These are phyloP conservation scores for Reutealis trisperma DNA, from an alignment of 345 rosid species.

Conservation along the genomic window DNA sequence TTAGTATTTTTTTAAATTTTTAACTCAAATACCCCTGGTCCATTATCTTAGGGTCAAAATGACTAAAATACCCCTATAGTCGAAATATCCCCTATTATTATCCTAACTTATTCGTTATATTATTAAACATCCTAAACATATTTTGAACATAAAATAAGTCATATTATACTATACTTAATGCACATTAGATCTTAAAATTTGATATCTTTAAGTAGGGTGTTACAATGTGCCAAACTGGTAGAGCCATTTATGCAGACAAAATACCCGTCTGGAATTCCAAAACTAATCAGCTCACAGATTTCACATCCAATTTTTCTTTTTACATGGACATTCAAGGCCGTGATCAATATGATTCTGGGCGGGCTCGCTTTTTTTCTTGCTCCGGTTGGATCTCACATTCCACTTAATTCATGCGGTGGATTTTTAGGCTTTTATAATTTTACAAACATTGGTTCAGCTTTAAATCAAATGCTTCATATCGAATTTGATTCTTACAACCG, in stretches of 20 bases:
- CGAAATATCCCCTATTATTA: too few relatives aligned
- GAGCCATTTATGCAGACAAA: slow-evolving; percentile 22
- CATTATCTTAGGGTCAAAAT: too few relatives aligned
- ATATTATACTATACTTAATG: too few relatives aligned
- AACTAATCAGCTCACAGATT: slow-evolving; percentile 22
- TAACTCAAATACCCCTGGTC: too few relatives aligned
- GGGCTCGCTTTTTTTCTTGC: slow-evolving; percentile 40
- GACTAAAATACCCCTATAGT: too few relatives aligned
- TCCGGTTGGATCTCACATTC: slow-evolving; percentile 26
- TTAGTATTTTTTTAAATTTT: too few relatives aligned
- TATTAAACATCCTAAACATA: too few relatives aligned
- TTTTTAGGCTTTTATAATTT: slow-evolving; percentile 34
- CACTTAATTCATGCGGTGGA: slow-evolving; percentile 28
- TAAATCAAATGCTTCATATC: slow-evolving; percentile 17
- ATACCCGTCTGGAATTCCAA: slow-evolving; percentile 30
- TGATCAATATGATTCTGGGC: slow-evolving; percentile 17
- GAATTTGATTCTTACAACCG: slow-evolving; percentile 34
- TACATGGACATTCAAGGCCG: background rate
- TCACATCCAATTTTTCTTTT: slow-evolving; percentile 33
- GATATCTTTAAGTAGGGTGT: too few relatives aligned
- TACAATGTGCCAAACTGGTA: slow-evolving; percentile 30
- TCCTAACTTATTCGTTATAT: too few relatives aligned
- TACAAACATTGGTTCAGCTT: slow-evolving; percentile 7
- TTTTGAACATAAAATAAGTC: too few relatives aligned
- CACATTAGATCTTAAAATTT: too few relatives aligned